phyloP scores from a whole-genome alignment of 2,329 filamentous ascomycete species.

The Didymellaceae sp. region DNA sequence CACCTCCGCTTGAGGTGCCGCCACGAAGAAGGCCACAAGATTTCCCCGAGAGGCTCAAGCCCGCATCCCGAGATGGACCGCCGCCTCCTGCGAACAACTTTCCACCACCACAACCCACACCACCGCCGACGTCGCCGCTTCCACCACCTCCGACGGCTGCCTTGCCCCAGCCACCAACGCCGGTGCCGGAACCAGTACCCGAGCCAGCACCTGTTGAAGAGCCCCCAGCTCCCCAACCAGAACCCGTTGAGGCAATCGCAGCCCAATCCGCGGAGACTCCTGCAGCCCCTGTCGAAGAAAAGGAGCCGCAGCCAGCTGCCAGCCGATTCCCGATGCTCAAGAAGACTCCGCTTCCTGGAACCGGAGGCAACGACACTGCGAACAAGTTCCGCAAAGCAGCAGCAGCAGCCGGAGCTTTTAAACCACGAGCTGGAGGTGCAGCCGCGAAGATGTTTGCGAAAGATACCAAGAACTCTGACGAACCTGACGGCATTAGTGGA shows the following conservation, averaged over 20 bases:
- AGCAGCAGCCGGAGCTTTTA: slow-evolving; percentile 72
- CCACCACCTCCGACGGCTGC: slow-evolving; percentile 33
- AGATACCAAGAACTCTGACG: slow-evolving; percentile 64
- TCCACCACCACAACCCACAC: slow-evolving; percentile 26
- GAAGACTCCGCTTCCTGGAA: slow-evolving; percentile 61
- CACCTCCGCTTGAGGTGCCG: slow-evolving; percentile 34
- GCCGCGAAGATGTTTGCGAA: slow-evolving; percentile 75
- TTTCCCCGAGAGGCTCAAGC: slow-evolving; percentile 39
- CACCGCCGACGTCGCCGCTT: slow-evolving; percentile 34
- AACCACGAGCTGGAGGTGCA: slow-evolving; percentile 85
- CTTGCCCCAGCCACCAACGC: slow-evolving; percentile 19
- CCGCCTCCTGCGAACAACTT: slow-evolving; percentile 13
- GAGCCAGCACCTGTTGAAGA: slow-evolving; percentile 53
- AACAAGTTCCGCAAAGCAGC: slow-evolving; percentile 82
- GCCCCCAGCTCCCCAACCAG: slow-evolving; percentile 9
- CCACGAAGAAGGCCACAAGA: slow-evolving; percentile 35
- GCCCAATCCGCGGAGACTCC: slow-evolving; percentile 13
- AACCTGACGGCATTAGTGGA: slow-evolving; percentile 86
- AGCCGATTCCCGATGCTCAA: slow-evolving; percentile 89
- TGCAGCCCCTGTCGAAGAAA: slow-evolving; percentile 39
- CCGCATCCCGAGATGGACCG: slow-evolving; percentile 17
- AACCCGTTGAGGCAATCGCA: slow-evolving; percentile 47
- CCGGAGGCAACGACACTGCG: slow-evolving; percentile 73
- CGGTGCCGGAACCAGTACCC: slow-evolving; percentile 19
- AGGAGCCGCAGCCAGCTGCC: slow-evolving; percentile 60